Evolutionary conservation across 2,329 filamentous ascomycete species (phyloP).

Genomic region (Bipolaris bicolor): DNA sequence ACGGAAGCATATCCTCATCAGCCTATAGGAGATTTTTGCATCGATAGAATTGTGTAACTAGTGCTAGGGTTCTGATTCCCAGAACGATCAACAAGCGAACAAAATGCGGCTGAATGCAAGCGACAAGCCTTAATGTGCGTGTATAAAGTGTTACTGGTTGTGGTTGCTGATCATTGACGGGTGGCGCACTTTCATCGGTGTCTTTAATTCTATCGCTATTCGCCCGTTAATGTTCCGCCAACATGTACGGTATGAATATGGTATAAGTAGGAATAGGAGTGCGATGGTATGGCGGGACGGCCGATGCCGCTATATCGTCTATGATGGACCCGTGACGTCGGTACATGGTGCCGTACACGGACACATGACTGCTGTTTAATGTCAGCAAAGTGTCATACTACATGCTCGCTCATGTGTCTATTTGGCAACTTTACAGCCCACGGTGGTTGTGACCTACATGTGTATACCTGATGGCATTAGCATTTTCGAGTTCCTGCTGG

Average conservation of each 20-base stretch:
- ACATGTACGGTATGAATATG: neutral
- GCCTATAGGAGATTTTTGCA: neutral
- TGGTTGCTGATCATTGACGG: neutral
- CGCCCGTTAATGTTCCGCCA: neutral
- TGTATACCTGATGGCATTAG: neutral
- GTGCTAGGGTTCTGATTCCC: neutral
- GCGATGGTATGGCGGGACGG: too few species aligned
- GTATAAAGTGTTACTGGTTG: neutral
- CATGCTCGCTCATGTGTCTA: neutral
- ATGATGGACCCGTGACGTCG: too few species aligned
- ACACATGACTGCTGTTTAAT: too few species aligned
- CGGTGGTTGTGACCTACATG: neutral
- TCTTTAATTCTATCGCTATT: neutral
- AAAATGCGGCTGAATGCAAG: neutral
- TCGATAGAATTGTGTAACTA: neutral
- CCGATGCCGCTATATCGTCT: too few species aligned
- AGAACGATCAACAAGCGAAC: neutral
- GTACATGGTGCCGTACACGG: too few species aligned
- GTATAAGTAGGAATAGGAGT: too few species aligned
- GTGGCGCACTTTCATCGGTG: neutral
- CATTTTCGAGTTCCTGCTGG: neutral
- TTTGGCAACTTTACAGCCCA: neutral
- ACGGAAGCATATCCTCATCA: neutral
- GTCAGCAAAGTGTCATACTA: neutral
- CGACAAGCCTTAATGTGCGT: neutral